Evolutionary conservation across 2,329 filamentous ascomycete genomes (phyloP).

Genomic region (Colletotrichum scovillei): DNA sequence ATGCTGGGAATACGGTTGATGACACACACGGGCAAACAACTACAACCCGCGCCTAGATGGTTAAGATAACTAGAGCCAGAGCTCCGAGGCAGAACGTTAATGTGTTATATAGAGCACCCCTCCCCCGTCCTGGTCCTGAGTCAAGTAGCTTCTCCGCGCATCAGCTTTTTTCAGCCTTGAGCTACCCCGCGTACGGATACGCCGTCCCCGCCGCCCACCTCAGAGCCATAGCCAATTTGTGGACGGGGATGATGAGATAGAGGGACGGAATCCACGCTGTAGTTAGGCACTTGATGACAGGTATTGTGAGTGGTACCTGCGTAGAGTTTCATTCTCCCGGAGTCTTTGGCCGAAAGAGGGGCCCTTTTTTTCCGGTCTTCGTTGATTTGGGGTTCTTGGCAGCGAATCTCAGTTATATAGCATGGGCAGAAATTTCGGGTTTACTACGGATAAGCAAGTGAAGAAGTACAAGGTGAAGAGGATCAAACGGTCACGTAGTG

Average conservation of each 20-base stretch:
- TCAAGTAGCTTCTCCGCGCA: constrained; percentile 13
- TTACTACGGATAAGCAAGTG: no score
- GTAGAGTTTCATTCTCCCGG: constrained; percentile 12
- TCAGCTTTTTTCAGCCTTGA: background rate
- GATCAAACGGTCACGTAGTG: background rate
- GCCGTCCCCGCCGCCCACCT: background rate
- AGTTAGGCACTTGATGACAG: background rate
- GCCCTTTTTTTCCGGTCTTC: background rate
- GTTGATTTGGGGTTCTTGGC: background rate
- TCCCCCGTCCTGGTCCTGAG: background rate
- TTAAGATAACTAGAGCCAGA: background rate
- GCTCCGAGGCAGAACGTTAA: background rate
- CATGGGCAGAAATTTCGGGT: background rate
- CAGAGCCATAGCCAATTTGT: background rate
- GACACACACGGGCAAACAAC: background rate
- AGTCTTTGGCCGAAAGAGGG: background rate
- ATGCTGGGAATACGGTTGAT: background rate
- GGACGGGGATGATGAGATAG: background rate
- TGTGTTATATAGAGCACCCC: background rate
- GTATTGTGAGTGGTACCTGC: background rate
- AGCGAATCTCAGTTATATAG: background rate
- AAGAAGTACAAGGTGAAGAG: background rate
- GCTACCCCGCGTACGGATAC: constrained; percentile 1
- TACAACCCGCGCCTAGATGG: background rate
- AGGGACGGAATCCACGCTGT: background rate